phyloP scores from a whole-genome alignment of 2,329 filamentous ascomycete genomes.

The Aureobasidium sp. region DNA sequence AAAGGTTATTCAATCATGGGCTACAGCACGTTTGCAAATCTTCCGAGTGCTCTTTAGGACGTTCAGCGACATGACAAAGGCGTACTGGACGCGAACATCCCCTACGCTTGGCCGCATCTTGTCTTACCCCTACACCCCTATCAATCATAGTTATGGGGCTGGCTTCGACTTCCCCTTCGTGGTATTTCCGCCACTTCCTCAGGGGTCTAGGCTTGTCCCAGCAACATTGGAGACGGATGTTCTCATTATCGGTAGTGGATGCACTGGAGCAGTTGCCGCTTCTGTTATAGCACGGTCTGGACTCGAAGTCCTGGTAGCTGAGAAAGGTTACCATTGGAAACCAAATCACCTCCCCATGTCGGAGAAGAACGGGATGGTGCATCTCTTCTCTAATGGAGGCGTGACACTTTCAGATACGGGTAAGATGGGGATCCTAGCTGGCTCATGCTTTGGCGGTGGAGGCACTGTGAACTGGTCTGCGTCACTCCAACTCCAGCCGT shows the following conservation, averaged over 20 bases:
- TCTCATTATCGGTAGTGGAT: conserved; percentile 79
- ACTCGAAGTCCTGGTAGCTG: conserved; percentile 68
- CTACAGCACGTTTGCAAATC: conserved; percentile 47
- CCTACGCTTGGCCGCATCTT: conserved; percentile 49
- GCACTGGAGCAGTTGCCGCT: conserved; percentile 73
- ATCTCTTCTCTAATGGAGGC: conserved; percentile 65
- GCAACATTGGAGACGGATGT: conserved; percentile 70
- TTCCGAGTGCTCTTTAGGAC: conserved; percentile 52
- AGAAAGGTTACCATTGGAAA: conserved; percentile 73
- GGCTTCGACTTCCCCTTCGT: conserved; percentile 55
- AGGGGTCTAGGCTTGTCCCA: conserved; percentile 28
- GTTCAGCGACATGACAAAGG: conserved; percentile 48
- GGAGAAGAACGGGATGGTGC: conserved; percentile 50
- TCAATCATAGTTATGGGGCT: conserved; percentile 38
- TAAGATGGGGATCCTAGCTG: conserved; percentile 56
- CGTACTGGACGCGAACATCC: conserved; percentile 50
- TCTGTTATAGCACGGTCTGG: conserved; percentile 74
- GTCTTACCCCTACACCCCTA: conserved; percentile 51
- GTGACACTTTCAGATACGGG: conserved; percentile 45
- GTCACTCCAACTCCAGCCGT: conserved; percentile 61
- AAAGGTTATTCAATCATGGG: conserved; percentile 57
- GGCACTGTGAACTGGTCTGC: conserved; percentile 82
- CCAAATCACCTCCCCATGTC: conserved; percentile 68
- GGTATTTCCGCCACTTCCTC: conserved; percentile 48
- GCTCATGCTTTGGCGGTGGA: conserved; percentile 74